Evolutionary conservation across 2,329 filamentous ascomycete species (phyloP), one percentile per base, ranked within the genome.

Genomic region (Colletotrichum sp.): DNA sequence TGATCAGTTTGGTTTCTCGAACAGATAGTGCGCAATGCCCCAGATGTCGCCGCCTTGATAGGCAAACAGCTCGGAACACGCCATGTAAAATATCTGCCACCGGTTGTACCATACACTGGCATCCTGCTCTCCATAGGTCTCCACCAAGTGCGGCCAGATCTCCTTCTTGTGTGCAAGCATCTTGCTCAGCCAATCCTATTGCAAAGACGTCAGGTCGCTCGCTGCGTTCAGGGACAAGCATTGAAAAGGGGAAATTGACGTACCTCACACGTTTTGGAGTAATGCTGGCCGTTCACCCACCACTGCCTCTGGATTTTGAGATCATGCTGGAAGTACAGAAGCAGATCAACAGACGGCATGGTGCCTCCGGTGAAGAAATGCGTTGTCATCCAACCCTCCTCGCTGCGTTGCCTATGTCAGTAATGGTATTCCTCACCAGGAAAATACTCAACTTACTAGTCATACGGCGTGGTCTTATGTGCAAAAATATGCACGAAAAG

Each of bases 351-450:
- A 57, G 89, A 92, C 5, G 91, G 92, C 93, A 95, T 95, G 8
- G 92, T 94, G 3, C 93, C 93, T 15, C 93, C 93, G 0, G 92
- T 93, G 84, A 95, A 95, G 87, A 95, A 95, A 80, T 94, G 89
- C 77, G 90, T 90, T 67, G 92, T 93, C 93, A 95, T 95, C 93
- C 93, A 95, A 39, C 93, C 93, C 65, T 90, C 89, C 77, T 94
- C 92, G 78, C 74, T 76, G 8, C 9, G n/a, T 26, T 34, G 30
- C 4, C 30, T 12, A 16, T 24, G 44, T 76, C 24, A 76, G 59
- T 34, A 28, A 66, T 24, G 18, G 36, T 15, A 24, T 24, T 39
- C 9, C 36, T 30, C 6, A 59, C 5, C 10, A 10, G 30, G 9
- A 5, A 28, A 15, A 16, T 7, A 16, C 21, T 64, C 4, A 16